These are phyloP conservation scores for Mycena leptocephala DNA, from an alignment of 768 basidiomycete genomes.

Conservation along the genomic window DNA sequence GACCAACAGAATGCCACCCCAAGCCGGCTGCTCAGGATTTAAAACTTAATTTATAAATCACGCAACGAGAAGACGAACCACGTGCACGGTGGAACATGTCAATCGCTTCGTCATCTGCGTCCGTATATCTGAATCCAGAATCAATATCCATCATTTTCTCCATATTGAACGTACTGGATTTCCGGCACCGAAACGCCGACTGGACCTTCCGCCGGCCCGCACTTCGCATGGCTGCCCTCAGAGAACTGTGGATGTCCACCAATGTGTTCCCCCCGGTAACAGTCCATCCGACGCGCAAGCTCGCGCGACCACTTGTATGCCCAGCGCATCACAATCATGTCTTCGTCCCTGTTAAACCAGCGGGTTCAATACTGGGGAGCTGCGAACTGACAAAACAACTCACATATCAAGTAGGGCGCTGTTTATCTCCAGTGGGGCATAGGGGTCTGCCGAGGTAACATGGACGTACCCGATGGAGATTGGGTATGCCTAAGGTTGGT, in stretches of 20 bases:
- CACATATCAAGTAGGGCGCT: background rate
- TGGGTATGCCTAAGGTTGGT: constrained; percentile 23
- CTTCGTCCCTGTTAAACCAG: constrained; percentile 16
- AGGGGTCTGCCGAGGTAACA: background rate
- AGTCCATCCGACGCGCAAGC: constrained; percentile 55
- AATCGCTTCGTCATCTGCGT: constrained; percentile 37
- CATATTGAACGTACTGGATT: constrained; percentile 13
- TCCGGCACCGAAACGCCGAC: constrained; percentile 25
- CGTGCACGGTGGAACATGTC: constrained; percentile 26
- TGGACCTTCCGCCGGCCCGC: constrained; percentile 22
- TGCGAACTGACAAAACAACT: background rate
- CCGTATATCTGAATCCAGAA: constrained; percentile 21
- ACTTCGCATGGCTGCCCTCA: constrained; percentile 11
- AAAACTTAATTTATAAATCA: background rate
- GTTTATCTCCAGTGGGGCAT: background rate
- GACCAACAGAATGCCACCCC: constrained; percentile 21
- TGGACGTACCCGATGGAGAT: background rate
- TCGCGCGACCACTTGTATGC: constrained; percentile 59
- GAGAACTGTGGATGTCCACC: background rate
- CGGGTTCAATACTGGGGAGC: background rate
- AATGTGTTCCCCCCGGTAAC: constrained; percentile 35
- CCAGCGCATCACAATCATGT: constrained; percentile 49
- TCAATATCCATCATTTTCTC: no score
- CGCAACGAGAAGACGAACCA: background rate
- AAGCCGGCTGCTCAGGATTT: background rate